phyloP scores from a whole-genome alignment of 108 stramenopile species.

The Nannochloropsis oceanica region DNA sequence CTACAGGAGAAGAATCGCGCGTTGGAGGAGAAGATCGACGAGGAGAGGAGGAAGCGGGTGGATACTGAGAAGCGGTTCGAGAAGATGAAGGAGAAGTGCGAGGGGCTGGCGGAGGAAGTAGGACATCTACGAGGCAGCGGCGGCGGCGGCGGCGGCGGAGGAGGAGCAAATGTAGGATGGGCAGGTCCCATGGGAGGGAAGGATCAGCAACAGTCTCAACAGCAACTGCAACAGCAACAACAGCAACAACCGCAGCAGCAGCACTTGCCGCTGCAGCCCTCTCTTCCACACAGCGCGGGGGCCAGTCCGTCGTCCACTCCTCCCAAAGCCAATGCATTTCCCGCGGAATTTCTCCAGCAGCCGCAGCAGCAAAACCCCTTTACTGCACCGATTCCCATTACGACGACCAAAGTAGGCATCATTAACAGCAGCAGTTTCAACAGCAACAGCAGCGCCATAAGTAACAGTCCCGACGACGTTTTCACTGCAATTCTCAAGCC shows the following conservation, averaged over 20 bases:
- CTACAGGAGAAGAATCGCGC: not conserved
- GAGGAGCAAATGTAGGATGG: not conserved
- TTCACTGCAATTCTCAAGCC: not conserved
- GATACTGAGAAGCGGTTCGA: not conserved
- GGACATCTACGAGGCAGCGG: not conserved
- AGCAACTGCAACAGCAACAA: not conserved
- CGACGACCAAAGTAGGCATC: not conserved
- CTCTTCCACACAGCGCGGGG: not conserved
- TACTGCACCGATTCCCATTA: not conserved
- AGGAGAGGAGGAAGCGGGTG: not conserved
- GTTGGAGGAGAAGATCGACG: not conserved
- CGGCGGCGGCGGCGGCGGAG: not conserved
- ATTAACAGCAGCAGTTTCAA: not conserved
- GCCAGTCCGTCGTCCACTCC: not conserved
- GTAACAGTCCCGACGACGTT: not conserved
- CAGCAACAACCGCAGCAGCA: not conserved
- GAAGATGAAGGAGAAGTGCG: not conserved
- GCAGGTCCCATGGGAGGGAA: not conserved
- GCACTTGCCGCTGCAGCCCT: not conserved
- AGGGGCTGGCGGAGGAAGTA: not conserved
- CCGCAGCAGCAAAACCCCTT: not conserved
- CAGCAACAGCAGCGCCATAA: too few species aligned
- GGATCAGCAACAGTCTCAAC: too few species aligned
- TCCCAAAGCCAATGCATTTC: not conserved
- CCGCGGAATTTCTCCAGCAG: not conserved